Evolutionary conservation across 208 protist genomes (phyloP), one percentile per base, ranked within the genome.

Genomic region (Spongospora subterranea): DNA sequence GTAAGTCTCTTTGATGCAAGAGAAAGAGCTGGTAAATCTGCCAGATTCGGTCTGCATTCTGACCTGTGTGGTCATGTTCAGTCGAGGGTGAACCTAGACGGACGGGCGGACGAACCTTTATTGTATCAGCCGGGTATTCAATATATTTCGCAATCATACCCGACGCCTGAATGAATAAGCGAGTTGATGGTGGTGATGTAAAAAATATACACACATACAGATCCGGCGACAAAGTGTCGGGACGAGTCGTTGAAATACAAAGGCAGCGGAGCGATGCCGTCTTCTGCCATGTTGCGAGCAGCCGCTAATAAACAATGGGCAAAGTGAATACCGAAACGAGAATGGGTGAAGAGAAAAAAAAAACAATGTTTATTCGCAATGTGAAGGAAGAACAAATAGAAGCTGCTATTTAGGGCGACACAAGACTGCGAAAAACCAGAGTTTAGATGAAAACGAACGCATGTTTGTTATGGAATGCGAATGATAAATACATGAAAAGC

Each of bases 81-180:
- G 50, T 6, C 13, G 50, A 60, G 24, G 6, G 50, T 24, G 6
- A 24, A 24, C 24, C 50, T 24, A 6, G 6, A 24, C 50, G 24
- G 13, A 6, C 50, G 13, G 13, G 24, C 6, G 6, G 24, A 29
- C 50, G 6, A 6, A 60, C 50, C 50, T 60, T 60, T 6, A 60
- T 60, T 6, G 50, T 60, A 60, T 60, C 50, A 24, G 50, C 50
- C 13, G 50, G 50, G 24, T 60, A 60, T 60, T 60, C 50, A 24
- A 60, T 60, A 60, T 60, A 60, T 60, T 60, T 60, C 13, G 50
- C 50, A 60, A 60, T 60, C 50, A 60, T 60, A 24, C 50, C 50
- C 6, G 50, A 60, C 24, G 50, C 50, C 50, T 60, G 24, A n/a
- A n/a, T n/a, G n/a, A n/a, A n/a, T 60, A 60, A 29, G 24, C 24